These are phyloP conservation scores for Eragrostis nindensis DNA, from an alignment of 176 grass and related monocot species.

Conservation along the genomic window DNA sequence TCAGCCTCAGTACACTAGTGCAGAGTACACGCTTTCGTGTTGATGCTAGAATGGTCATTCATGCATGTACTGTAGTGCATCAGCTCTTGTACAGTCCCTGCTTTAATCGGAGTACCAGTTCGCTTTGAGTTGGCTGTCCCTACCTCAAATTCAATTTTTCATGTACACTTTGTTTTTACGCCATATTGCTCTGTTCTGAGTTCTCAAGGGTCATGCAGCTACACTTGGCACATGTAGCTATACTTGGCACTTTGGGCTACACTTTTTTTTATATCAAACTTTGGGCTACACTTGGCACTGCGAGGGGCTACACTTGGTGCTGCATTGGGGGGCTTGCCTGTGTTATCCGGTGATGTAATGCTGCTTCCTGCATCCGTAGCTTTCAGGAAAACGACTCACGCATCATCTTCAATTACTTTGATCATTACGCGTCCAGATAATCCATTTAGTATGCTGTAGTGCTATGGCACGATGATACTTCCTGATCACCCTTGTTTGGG, in stretches of 20 bases:
- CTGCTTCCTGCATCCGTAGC: constrained; percentile 21
- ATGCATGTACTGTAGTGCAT: neutral
- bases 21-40: neutral
- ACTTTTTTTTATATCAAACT: too few species aligned
- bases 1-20: neutral
- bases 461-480: neutral
- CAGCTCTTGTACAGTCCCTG: neutral
- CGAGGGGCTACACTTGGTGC: neutral
- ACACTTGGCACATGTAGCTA: too few species aligned
- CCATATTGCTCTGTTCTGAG: neutral
- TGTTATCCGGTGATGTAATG: constrained; percentile 16
- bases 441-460: neutral
- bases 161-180: neutral
- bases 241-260: too few species aligned
- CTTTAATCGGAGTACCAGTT: constrained; percentile 9
- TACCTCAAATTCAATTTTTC: neutral
- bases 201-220: neutral
- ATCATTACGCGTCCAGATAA: neutral
- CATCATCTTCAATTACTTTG: neutral
- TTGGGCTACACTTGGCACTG: too few species aligned
- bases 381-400: constrained; percentile 29
- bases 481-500: neutral
- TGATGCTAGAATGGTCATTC: neutral
- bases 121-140: neutral
- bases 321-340: constrained; percentile 1